A percentile compares a stretch with the other conserved stretches of the same genome.
Conservation (phyloP, 2,329 filamentous ascomycete species). For the Echinosphaeria canescens region DNA sequence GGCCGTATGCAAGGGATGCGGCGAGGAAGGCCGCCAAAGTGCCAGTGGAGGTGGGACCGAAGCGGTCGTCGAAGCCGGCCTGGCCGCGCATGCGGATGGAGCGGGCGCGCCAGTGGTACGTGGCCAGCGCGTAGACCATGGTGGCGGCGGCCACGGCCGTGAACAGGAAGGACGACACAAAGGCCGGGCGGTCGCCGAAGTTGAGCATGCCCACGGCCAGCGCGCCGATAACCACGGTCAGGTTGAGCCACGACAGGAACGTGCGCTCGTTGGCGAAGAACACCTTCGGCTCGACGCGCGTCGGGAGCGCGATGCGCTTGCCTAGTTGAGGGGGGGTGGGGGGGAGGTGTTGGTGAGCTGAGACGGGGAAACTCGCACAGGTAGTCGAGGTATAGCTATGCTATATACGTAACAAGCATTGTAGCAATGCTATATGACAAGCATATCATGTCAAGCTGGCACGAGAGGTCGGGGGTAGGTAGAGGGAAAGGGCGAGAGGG, state of each 20-base stretch:
- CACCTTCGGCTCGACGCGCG: slow-evolving; percentile 96
- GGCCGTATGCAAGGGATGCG: too few species aligned
- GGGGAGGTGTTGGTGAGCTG: slow-evolving; percentile 2
- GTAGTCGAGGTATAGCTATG: too few species aligned
- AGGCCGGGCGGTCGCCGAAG: slow-evolving; percentile 86
- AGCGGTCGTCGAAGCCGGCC: slow-evolving; percentile 89
- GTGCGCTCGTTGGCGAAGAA: slow-evolving; percentile 99
- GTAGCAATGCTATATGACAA: too few species aligned
- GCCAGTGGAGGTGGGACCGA: slow-evolving; percentile 83
- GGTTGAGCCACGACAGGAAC: slow-evolving; percentile 99
- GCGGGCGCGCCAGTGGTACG: slow-evolving; percentile 93
- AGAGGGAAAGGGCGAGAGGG: too few species aligned
- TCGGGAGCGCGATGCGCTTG: slow-evolving; percentile 96
- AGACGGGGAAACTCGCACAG: too few species aligned
- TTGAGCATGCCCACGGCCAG: slow-evolving; percentile 94
- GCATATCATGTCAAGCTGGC: too few species aligned
- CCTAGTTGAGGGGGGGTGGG: slow-evolving; percentile 25
- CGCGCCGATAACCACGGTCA: slow-evolving; percentile 93
- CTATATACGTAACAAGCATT: too few species aligned
- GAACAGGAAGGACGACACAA: slow-evolving; percentile 86
- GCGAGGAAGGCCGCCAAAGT: too few species aligned
- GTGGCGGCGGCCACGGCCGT: slow-evolving; percentile 84
- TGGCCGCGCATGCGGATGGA: slow-evolving; percentile 82
- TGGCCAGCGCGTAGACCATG: slow-evolving; percentile 87
- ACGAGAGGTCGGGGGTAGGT: too few species aligned